Evolutionary conservation across 2,329 filamentous ascomycete genomes (phyloP), one percentile per base, ranked within the genome.

Genomic region (Aspergillus sp.): DNA sequence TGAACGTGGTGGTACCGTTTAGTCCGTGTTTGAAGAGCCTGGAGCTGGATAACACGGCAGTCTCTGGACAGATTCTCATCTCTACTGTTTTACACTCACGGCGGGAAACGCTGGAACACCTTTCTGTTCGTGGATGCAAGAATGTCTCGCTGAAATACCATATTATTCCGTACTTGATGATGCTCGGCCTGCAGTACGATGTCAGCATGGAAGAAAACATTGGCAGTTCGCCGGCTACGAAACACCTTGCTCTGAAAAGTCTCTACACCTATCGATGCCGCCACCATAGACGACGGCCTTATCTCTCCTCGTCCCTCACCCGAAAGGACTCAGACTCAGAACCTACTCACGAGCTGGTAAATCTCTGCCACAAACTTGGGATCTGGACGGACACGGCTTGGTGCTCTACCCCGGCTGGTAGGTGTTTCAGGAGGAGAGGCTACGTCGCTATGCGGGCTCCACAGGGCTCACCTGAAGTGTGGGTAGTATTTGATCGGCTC

Each of bases 81-180:
- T 79, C 78, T 39, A 82, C 77, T 19, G 82, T 87, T 17, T 73
- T 86, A 52, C 77, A 82, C 60, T 77, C 81, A 41, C 79, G 82
- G 31, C 78, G 81, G 56, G 77, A 80, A 55, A 84, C 81, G 0
- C 73, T 87, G 46, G 78, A 83, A 66, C 84, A 87, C 65, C 76
- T 87, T 45, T 86, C 83, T 1, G 82, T 86, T 48, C 81, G 84
- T 21, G 84, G 84, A 19, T 87, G 84, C 76, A 85, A 86, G 71
- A 85, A 87, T 68, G 84, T 87, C 39, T 86, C 83, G 12, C 79
- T 87, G 62, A 87, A 87, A 67, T 86, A 87, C 66, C 84, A 87
- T 66, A 83, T 87, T 59, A 82, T 86, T 53, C 84, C 84, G 2
- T 86, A 84, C 63, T 76, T 82, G 49, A 78, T 75, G 45, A 76